Base-by-base conservation (phyloP, 2,329 filamentous ascomycete species). In the Emergomyces africanus region DNA sequence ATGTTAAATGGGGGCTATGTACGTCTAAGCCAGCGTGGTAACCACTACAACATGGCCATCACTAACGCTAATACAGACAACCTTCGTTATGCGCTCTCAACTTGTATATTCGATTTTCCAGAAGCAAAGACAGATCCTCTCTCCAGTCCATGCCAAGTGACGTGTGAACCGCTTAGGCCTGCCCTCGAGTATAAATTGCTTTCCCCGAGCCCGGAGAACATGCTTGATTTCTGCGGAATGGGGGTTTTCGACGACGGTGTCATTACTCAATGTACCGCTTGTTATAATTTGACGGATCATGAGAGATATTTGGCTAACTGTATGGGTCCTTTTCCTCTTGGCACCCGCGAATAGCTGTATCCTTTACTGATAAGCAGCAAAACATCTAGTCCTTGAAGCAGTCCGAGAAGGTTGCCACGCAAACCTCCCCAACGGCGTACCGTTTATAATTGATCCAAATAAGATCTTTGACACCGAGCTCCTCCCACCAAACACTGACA, bases 1-100 rank as follows among this genome's bases (percentile, higher is more conserved):
- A 78, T 63, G 72, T 77, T 10, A 66, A 72, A 62, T 78, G 74
- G 75, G 75, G 71, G 42, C 66, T 78, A 50, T 75, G 76, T 78
- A 74, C 62, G 75, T 62, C 41, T 54, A 53, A 41, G 6, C 15
- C 20, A 41, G 42, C 14, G 37, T 51, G 15, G 10, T 53, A 49
- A 30, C 42, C 50, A 42, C 53, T 5, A 46, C 30, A 23, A 33
- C 20, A n/a, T 30, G 50, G 57, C 18, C 10, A 37, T 59, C 57
- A 56, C 62, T 64, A 57, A 64, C 65, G 42, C 41, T 54, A 12
- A 48, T 46, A 20, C 63, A 78, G 76, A 75, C 65, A 77, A 77
- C 57, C 69, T 78, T 54, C 75, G 76, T 46, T 78, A 70, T 61
- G 70, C 75, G 1, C 71, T 77, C 44, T 71, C 74, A 5, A 70